Base-by-base conservation (phyloP, 306 rosid species). In the Malus sylvestris region DNA sequence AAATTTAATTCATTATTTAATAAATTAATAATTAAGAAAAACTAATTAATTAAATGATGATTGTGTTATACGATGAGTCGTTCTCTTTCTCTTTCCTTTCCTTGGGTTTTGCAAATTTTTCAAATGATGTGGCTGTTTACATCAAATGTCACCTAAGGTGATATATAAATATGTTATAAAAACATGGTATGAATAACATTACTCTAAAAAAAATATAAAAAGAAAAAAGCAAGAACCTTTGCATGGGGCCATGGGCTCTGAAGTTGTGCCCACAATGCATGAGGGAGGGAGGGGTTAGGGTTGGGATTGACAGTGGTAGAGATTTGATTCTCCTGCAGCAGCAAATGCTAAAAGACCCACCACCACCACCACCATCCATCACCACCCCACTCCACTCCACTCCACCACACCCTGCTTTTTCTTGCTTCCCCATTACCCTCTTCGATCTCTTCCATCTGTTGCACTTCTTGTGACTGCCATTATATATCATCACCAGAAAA, bases 181-280 rank as follows among this genome's bases (percentile, higher is more conserved):
- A 27, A 27, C 29, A 27, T 27, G 29, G 29, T 27, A 27, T 27
- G 29, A 27, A 27, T 27, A 27, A 2, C 3, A 27, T 27, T 27
- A 1, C 27, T 27, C 29, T 38, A 38, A 38, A 42, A 9, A 42
- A 1, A 42, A 42, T 29, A 58, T 58, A 49, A 46, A 32, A 25
- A 65, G 10, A 25, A 19, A 55, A 29, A 19, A 68, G 38, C 63
- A 71, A 29, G 66, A 58, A 22, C 42, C 49, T 55, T 49, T 78
- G 76, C 72, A 75, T 65, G 73, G 83, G 76, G 68, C 72, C 84
- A 66, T 76, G 67, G 69, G 76, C 58, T 70, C 78, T 61, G 16
- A 79, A 81, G 76, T 25, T 80, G 85, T 85, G 85, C 30, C 86
- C 87, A 76, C 84, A 81, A 74, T 85, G 79, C 79, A 81, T 84